Conservation (phyloP, 352 stramenopile genomes). For the Phytophthora nicotianae region DNA sequence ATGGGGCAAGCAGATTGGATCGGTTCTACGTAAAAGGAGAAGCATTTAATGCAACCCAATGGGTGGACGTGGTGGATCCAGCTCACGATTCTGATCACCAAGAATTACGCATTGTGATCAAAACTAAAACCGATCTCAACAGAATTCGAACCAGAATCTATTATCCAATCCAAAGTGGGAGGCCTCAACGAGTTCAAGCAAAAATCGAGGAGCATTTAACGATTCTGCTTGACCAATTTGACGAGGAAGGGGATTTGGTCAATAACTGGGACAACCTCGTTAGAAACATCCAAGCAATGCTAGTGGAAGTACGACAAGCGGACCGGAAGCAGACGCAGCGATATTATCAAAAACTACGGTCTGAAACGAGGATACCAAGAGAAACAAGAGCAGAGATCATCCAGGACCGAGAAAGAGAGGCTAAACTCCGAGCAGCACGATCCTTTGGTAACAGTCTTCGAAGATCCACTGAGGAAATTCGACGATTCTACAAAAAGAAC, state of each 20-base stretch:
- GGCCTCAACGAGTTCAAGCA: not conserved
- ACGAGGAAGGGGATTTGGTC: not conserved
- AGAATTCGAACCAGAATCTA: not conserved
- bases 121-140: not conserved
- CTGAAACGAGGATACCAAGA: not conserved
- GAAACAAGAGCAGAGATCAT: not conserved
- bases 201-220: not conserved
- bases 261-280: not conserved
- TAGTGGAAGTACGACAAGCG: not conserved
- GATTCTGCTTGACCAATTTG: not conserved
- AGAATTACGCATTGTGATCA: not conserved
- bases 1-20: not conserved
- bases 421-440: not conserved
- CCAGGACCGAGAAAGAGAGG: not conserved
- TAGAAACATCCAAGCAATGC: not conserved
- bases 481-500: not conserved
- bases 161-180: not conserved
- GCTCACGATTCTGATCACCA: not conserved
- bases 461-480: not conserved
- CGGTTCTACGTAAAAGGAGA: conserved; percentile 10
- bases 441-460: not conserved
- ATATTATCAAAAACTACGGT: not conserved
- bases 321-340: not conserved
- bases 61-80: not conserved
- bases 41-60: not conserved